These are phyloP conservation scores for Daphne laureola DNA, from an alignment of 441 rosid genomes.

Conservation along the genomic window DNA sequence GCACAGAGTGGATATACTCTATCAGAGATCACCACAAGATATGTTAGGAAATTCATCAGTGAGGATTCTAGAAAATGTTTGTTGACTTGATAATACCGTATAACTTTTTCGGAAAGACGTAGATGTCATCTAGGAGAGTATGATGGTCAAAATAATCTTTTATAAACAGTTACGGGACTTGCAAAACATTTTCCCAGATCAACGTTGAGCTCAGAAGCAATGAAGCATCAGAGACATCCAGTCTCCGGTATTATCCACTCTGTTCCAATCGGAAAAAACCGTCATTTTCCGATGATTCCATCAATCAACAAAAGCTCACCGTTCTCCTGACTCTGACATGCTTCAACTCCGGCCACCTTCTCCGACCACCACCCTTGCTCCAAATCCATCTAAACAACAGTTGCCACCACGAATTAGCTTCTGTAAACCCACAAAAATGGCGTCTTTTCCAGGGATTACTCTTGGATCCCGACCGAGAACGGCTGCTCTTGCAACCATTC, in stretches of 20 bases:
- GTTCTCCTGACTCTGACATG: conserved; percentile 4
- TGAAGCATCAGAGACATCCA: background rate
- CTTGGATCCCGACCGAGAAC: conserved; percentile 29
- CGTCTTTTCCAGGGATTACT: conserved; percentile 38
- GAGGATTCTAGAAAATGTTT: too few relatives aligned
- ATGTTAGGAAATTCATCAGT: too few relatives aligned
- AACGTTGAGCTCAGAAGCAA: too few relatives aligned
- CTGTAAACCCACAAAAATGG: conserved; percentile 28
- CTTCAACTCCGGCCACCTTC: too few relatives aligned
- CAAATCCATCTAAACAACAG: conserved; percentile 14
- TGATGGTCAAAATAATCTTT: too few relatives aligned
- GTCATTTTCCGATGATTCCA: background rate
- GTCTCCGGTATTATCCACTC: background rate
- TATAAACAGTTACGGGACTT: too few relatives aligned
- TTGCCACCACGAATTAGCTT: conserved; percentile 5
- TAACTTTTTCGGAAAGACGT: too few relatives aligned
- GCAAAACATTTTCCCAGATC: too few relatives aligned
- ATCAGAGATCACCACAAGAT: too few relatives aligned
- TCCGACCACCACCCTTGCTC: conserved; percentile 24
- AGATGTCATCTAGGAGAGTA: too few relatives aligned
- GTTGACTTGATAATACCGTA: too few relatives aligned
- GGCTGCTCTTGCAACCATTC: conserved; percentile 10
- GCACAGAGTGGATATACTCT: too few relatives aligned
- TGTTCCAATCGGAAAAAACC: background rate
- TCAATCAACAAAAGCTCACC: conserved; percentile 20